These are phyloP conservation scores for Afroboletus lepidellus DNA, from an alignment of 1,284 basidiomycete genomes.

Conservation along the genomic window DNA sequence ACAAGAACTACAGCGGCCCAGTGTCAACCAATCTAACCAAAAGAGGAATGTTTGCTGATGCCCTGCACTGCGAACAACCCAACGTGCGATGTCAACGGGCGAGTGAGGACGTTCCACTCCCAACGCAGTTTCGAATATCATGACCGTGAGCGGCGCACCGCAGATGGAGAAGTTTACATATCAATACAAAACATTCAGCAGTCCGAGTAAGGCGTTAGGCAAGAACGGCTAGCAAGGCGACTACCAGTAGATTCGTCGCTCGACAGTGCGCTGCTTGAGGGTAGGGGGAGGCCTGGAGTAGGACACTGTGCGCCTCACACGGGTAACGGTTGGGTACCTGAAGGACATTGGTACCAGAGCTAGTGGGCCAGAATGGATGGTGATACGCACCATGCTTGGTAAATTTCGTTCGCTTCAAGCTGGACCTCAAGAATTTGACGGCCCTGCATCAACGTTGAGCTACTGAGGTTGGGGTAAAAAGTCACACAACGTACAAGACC, in stretches of 20 bases:
- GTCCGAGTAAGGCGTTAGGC: constrained; percentile 12
- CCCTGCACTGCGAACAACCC: constrained; percentile 16
- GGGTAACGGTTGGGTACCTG: constrained; percentile 71
- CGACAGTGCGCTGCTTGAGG: constrained; percentile 50
- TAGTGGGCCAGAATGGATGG: background rate
- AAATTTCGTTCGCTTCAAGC: constrained; percentile 64
- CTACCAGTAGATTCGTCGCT: constrained; percentile 73
- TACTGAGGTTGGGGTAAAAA: background rate
- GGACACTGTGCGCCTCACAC: constrained; percentile 65
- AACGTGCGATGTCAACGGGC: constrained; percentile 8
- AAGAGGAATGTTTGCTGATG: constrained; percentile 11
- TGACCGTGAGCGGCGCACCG: constrained; percentile 4
- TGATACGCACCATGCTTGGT: constrained; percentile 58
- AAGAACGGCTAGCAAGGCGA: background rate
- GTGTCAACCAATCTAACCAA: constrained; percentile 13
- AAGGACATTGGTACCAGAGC: constrained; percentile 6
- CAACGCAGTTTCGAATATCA: constrained; percentile 16
- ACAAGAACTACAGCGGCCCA: constrained; percentile 4
- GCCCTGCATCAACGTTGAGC: constrained; percentile 47
- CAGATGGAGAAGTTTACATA: constrained; percentile 24
- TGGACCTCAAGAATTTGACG: constrained; percentile 78
- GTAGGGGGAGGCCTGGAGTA: constrained; percentile 47
- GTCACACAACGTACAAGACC: constrained; percentile 49
- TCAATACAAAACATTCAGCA: constrained; percentile 34
- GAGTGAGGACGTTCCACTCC: constrained; percentile 18